A percentile compares a stretch with the other conserved stretches of the same genome.
Conservation (phyloP, 2,329 filamentous ascomycete species). For the Botrytis deweyae region DNA sequence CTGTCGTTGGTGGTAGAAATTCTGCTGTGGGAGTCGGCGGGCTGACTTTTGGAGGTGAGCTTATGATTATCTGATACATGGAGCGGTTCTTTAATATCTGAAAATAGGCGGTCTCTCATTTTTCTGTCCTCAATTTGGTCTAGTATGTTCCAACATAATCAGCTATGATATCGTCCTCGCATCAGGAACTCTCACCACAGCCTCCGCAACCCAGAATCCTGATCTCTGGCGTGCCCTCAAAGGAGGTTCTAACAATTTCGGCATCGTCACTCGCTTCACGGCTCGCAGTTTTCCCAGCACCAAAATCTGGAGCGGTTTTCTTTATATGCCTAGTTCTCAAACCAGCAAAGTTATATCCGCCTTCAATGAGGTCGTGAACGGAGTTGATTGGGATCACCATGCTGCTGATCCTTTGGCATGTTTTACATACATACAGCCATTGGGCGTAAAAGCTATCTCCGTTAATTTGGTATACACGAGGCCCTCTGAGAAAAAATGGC, state of each 20-base stretch:
- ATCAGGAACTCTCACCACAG: constrained; percentile 23
- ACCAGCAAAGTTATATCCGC: constrained; percentile 31
- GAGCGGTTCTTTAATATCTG: not conserved
- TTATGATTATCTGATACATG: not conserved
- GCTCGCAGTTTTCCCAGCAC: constrained; percentile 17
- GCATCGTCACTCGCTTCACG: constrained; percentile 25
- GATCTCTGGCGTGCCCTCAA: constrained; percentile 28
- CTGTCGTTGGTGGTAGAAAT: constrained; percentile 43
- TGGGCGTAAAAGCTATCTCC: constrained; percentile 39
- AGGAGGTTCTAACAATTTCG: constrained; percentile 30
- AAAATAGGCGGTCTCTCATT: constrained; percentile 27
- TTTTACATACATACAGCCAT: constrained; percentile 33
- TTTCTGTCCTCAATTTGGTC: constrained; percentile 28
- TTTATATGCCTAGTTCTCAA: constrained; percentile 36
- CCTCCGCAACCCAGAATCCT: constrained; percentile 21
- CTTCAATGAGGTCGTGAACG: constrained; percentile 32
- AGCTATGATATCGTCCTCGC: constrained; percentile 28
- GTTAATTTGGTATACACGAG: constrained; percentile 38
- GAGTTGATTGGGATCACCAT: constrained; percentile 26
- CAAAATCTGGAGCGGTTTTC: constrained; percentile 41
- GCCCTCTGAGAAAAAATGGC: constrained; percentile 35
- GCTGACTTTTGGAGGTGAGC: constrained; percentile 29
- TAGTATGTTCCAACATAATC: constrained; percentile 27
- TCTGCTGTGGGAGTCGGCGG: constrained; percentile 31
- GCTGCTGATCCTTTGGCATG: constrained; percentile 36